Evolutionary conservation across 257 asterid genomes (phyloP), one percentile per base, ranked within the genome.

Genomic region (Penstemon davidsonii): DNA sequence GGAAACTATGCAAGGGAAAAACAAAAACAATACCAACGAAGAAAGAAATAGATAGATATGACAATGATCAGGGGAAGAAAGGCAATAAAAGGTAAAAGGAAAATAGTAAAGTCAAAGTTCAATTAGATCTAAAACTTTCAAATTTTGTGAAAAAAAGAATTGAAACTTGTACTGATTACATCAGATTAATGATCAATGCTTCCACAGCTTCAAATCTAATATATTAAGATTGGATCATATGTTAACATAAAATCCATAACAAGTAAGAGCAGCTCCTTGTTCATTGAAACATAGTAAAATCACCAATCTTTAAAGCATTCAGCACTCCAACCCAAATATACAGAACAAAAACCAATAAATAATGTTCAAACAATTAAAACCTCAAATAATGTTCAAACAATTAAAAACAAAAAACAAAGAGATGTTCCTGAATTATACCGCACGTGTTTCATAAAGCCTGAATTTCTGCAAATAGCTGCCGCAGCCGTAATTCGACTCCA

Each of bases 371-470:
- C 66, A 76, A 76, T 7, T 37, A 67, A 49, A 75, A 72, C 69
- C 63, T 62, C 42, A 42, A 18, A 43, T 36, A 33, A 66, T 13
- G 5, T 9, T 41, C 39, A 25, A 25, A 9, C 18, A 50, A 68
- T 38, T 10, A 73, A 63, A 18, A 13, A 61, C 36, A 51, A 10
- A 4, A 11, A 42, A 15, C 37, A 3, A 49, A 39, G 41, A 12
- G 8, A 71, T 42, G 36, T 5, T 3, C 11, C 33, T 36, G 25
- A 62, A 55, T 2, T 37, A 80, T 90, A 94, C 99, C 96, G 99
- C 85, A 55, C 79, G 78, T 69, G 98, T 90, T 75, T 90, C 95
- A 15, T 90, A 92, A 58, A 92, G 96, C 76, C 81, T 87, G 85
- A 85, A 93, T 63, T 88, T 90, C 61, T 90, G 95, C 72, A 88